These are phyloP conservation scores for Gracilaria domingensis DNA, from an alignment of 23 red algal genomes.

Conservation along the genomic window DNA sequence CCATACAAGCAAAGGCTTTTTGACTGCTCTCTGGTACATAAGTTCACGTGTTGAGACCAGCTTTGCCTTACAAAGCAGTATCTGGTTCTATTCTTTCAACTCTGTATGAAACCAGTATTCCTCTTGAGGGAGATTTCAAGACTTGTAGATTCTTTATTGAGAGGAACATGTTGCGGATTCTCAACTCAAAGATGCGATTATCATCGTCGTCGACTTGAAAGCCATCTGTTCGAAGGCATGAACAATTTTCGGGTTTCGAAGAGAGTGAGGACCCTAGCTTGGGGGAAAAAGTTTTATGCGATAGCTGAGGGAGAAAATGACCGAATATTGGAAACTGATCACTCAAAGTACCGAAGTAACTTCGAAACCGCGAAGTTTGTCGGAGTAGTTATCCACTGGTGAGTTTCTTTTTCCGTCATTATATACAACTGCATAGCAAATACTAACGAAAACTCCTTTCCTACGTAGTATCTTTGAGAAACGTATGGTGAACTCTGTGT, in stretches of 20 bases:
- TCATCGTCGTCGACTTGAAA: background rate
- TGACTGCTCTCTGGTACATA: background rate
- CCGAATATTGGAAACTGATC: background rate
- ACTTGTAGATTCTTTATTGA: background rate
- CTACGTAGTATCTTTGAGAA: background rate
- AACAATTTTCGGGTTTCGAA: slow-evolving; percentile 5
- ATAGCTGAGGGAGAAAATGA: background rate
- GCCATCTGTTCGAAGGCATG: background rate
- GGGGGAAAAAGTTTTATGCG: background rate
- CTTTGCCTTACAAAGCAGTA: background rate
- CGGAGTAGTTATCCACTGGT: background rate
- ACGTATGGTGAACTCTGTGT: background rate
- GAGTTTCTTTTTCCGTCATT: background rate
- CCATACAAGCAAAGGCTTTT: background rate
- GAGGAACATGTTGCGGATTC: background rate
- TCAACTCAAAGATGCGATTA: background rate
- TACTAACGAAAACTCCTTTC: background rate
- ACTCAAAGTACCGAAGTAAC: background rate
- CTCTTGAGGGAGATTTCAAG: background rate
- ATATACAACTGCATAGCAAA: background rate
- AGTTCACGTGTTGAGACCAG: background rate
- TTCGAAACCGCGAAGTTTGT: background rate
- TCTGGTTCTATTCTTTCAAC: background rate
- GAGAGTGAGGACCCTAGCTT: background rate
- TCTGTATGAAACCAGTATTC: background rate